Evolutionary conservation across 495 filamentous ascomycete species (phyloP), one percentile per base, ranked within the genome.

Genomic region (Hypoxylon intermedium): DNA sequence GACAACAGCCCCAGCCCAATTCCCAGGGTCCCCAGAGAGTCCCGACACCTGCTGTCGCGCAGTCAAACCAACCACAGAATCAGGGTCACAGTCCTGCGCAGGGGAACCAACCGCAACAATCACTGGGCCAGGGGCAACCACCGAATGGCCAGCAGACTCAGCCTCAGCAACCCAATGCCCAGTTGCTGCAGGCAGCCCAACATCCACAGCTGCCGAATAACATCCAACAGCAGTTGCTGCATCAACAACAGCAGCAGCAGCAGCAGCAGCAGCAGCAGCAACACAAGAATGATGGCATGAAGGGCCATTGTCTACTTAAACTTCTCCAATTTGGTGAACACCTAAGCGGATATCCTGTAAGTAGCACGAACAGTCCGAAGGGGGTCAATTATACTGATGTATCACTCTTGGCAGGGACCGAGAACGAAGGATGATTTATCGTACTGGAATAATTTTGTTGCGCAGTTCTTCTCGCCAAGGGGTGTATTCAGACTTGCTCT

Each of bases 371-470:
- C 23, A 9, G 16, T 7, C 37, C 19, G 2, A 11, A 12, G 19
- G 7, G 31, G 31, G 41, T 5, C 28, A 44, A 50, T 13, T 16
- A 28, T 61, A n/a, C n/a, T 72, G 20, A 71, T 42, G 38, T 51
- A 5, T 41, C 36, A 15, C 16, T 6, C 24, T 28, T 42, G 24
- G 7, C 70, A 89, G 82, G 81, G 75, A 28, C 73, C 76, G 11
- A 83, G 82, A 33, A 77, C 82, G 63, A 74, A 79, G 31, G 84
- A 85, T 26, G 87, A 89, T 65, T 67, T 92, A 2, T 30, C 67
- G 1, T 88, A 88, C 52, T 97, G 92, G 92, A 79, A 87, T 52
- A 54, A 63, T 9, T 92, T 95, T 63, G 89, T 93, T 11, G 83
- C 86, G 19, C 80, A 75, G 33, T 93, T 90, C 75, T 96, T 93